Percentiles rank a stretch among this genome's conserved stretches.
phyloP scores from a whole-genome alignment of 2,329 filamentous ascomycete species.

The Xylaria sp. region DNA sequence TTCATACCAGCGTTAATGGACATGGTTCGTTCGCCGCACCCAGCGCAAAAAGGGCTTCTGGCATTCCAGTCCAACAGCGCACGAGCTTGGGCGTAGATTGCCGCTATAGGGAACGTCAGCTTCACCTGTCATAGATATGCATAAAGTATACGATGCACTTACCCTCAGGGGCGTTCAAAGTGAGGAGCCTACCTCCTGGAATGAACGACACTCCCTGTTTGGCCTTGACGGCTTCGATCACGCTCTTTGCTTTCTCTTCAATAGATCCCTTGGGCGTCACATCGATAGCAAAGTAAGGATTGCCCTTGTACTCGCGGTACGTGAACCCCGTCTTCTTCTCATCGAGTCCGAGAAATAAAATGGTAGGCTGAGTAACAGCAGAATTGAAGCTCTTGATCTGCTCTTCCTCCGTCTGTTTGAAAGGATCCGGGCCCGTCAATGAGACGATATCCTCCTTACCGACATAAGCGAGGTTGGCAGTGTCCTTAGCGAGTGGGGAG shows the following conservation, averaged over 20 bases:
- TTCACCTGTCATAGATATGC: background rate
- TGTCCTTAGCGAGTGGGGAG: conserved; percentile 74
- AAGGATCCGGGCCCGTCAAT: conserved; percentile 78
- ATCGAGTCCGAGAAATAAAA: conserved; percentile 88
- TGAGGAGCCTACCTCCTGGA: conserved; percentile 63
- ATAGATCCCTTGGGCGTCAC: conserved; percentile 77
- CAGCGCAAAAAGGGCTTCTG: conserved; percentile 90
- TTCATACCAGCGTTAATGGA: conserved; percentile 84
- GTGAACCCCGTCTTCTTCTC: conserved; percentile 67
- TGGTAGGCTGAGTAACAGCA: conserved; percentile 70
- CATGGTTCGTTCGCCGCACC: conserved; percentile 85
- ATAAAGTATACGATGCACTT: conserved; percentile 26
- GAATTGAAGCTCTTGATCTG: conserved; percentile 80
- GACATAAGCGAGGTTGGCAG: conserved; percentile 73
- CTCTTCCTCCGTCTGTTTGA: conserved; percentile 77
- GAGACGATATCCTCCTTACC: conserved; percentile 74
- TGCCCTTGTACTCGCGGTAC: conserved; percentile 78
- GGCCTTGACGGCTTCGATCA: conserved; percentile 68
- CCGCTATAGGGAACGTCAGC: conserved; percentile 66
- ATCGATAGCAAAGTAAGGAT: conserved; percentile 90
- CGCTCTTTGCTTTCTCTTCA: conserved; percentile 69
- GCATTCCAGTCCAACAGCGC: conserved; percentile 94
- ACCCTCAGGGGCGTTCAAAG: conserved; percentile 61
- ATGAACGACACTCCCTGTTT: conserved; percentile 73
- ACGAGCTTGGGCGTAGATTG: conserved; percentile 89